Conservation (phyloP, 2,329 filamentous ascomycete genomes). For the Neofusicoccum kwambonambiense region DNA sequence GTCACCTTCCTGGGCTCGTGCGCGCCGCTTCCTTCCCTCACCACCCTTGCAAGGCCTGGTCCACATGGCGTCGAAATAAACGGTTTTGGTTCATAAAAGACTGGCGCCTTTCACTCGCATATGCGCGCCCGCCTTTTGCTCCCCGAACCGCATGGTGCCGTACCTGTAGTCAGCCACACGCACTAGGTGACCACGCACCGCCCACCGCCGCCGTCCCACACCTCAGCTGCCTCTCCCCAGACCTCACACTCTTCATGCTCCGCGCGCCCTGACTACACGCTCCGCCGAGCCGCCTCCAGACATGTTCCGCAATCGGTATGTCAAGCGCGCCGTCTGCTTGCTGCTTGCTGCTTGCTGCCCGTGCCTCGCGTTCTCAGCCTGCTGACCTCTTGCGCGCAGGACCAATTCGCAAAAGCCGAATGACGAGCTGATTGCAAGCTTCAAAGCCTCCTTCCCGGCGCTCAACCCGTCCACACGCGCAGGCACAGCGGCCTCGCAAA, state of each 20-base stretch:
- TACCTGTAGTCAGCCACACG: slow-evolving; percentile 16
- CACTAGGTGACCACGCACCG: slow-evolving; percentile 11
- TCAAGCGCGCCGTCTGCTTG: slow-evolving; percentile 14
- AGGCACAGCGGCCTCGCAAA: slow-evolving; percentile 46
- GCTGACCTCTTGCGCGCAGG: slow-evolving; percentile 42
- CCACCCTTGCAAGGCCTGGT: slow-evolving; percentile 15
- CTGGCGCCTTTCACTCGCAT: slow-evolving; percentile 16
- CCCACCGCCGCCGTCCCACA: slow-evolving; percentile 10
- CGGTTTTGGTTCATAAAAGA: slow-evolving; percentile 17
- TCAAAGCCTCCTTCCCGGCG: slow-evolving; percentile 80
- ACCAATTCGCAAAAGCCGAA: slow-evolving; percentile 81
- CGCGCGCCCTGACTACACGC: slow-evolving; percentile 23
- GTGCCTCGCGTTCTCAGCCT: slow-evolving; percentile 11
- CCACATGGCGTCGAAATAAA: slow-evolving; percentile 17
- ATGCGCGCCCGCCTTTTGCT: slow-evolving; percentile 13
- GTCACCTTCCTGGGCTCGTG: slow-evolving; percentile 15
- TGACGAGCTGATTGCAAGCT: slow-evolving; percentile 79
- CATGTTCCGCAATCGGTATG: slow-evolving; percentile 51
- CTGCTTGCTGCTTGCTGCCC: not conserved
- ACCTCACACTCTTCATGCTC: slow-evolving; percentile 30
- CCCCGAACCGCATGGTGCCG: slow-evolving; percentile 11
- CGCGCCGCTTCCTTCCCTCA: slow-evolving; percentile 15
- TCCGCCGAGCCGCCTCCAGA: slow-evolving; percentile 31
- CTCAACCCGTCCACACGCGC: slow-evolving; percentile 46
- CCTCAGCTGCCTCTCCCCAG: not conserved